Evolutionary conservation across 148 eudicot species (phyloP).

Genomic region (Heliosperma pusillum): DNA sequence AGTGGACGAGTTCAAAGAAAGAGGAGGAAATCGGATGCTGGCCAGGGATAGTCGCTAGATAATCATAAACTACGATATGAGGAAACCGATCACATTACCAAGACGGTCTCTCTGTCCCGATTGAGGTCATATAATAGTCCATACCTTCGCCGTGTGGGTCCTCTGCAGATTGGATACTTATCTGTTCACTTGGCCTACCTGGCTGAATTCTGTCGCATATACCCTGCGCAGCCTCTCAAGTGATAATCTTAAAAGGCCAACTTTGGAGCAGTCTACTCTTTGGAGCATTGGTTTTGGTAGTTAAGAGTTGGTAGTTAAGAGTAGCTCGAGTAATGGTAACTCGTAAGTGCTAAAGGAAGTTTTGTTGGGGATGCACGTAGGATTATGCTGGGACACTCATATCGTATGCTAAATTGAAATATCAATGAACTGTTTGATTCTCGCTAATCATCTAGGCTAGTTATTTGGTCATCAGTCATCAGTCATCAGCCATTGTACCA

Average conservation of each 20-base stretch:
- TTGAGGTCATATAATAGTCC: background rate
- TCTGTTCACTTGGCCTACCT: background rate
- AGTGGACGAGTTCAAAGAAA: conserved; percentile 22
- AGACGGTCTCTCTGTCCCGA: background rate
- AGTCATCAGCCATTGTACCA: background rate
- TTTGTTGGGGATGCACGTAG: background rate
- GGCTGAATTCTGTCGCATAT: background rate
- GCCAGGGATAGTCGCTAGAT: background rate
- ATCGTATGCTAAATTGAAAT: background rate
- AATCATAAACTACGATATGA: background rate
- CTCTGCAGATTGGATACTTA: background rate
- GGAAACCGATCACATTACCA: background rate
- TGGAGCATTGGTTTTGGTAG: background rate
- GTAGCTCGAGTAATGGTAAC: background rate
- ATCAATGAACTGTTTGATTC: background rate
- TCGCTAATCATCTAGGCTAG: background rate
- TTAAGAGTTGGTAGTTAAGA: background rate
- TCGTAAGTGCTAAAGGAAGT: background rate
- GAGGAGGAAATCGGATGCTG: conserved; percentile 21
- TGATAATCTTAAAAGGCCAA: background rate
- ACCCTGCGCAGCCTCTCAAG: background rate
- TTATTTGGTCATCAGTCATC: background rate
- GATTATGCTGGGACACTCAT: background rate
- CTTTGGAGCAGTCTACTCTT: background rate
- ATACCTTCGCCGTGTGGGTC: background rate